These are phyloP conservation scores for Ceratonia siliqua DNA, from an alignment of 306 rosid genomes.

Conservation along the genomic window DNA sequence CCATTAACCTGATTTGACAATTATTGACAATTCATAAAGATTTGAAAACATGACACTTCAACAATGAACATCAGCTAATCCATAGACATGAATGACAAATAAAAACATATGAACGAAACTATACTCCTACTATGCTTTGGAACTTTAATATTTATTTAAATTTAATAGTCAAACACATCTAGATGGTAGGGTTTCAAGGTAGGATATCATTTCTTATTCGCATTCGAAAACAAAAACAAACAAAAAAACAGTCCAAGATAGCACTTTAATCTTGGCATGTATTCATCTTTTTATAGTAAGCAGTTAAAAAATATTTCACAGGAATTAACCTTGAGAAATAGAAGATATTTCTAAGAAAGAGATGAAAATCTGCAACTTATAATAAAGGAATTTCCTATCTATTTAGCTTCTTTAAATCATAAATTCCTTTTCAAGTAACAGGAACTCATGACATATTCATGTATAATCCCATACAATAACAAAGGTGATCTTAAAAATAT, in stretches of 20 bases:
- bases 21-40: neutral
- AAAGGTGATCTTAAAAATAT: neutral
- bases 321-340: neutral
- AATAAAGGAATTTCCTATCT: neutral
- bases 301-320: neutral
- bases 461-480: neutral
- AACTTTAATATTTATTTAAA: neutral
- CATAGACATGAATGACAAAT: neutral
- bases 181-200: too few species aligned
- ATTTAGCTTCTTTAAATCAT: neutral
- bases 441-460: neutral
- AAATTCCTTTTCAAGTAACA: neutral
- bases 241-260: too few species aligned
- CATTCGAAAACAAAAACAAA: neutral
- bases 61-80: conserved; percentile 16
- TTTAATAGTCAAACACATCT: neutral
- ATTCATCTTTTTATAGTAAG: neutral
- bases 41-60: neutral
- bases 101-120: conserved; percentile 1
- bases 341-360: conserved; percentile 11
- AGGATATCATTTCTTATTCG: neutral
- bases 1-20: conserved; percentile 65
- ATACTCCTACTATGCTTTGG: neutral
- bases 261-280: neutral
- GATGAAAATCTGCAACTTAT: conserved; percentile 16